Base-by-base conservation (phyloP, 352 stramenopile genomes). In the Phytophthora constricta region DNA sequence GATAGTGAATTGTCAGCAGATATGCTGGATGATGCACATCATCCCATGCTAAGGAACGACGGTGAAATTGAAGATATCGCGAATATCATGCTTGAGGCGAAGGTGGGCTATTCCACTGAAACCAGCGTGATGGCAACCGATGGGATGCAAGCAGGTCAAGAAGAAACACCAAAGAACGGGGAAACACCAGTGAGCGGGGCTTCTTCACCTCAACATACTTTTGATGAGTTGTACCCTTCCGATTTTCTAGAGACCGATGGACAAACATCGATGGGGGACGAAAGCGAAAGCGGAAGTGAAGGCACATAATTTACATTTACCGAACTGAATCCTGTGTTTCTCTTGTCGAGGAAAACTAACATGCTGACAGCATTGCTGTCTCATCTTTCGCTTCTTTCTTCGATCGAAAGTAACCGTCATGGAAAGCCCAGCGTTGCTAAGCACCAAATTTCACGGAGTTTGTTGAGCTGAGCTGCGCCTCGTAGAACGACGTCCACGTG, bases 1-100 rank as follows among this genome's bases (percentile, higher is more conserved):
- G 66, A 72, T 16, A 84, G 73, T n/a, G 65, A 68, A 16, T 71
- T 59, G 11, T 84, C 73, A 0, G 60, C 65, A n/a, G 76, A 80
- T 22, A 67, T 82, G 27, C 27, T 84, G 17, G 63, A 78, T 14
- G 48, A 77, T 11, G 69, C 65, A 2, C 50, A 69, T 4, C 54
- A 65, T 23, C 69, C 70, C 41, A 51, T 68, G 41, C 46, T 65
- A 2, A 49, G 20, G 8, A 67, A 25, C n/a, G 50, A 58, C 28
- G 19, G 19, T 17, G n/a, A 47, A n/a, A 49, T 43, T 8, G 33
- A 51, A 11, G 27, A n/a, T 23, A 5, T 56, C 20, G 17, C 43
- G 4, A 22, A 51, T 34, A 28, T 51, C 22, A 11, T 27, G 42
- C 7, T 48, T 2, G 17, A 27, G 5, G 42, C 10, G 19, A 42